Conservation (phyloP, 352 stramenopile species). For the Blastocystis sp. region DNA sequence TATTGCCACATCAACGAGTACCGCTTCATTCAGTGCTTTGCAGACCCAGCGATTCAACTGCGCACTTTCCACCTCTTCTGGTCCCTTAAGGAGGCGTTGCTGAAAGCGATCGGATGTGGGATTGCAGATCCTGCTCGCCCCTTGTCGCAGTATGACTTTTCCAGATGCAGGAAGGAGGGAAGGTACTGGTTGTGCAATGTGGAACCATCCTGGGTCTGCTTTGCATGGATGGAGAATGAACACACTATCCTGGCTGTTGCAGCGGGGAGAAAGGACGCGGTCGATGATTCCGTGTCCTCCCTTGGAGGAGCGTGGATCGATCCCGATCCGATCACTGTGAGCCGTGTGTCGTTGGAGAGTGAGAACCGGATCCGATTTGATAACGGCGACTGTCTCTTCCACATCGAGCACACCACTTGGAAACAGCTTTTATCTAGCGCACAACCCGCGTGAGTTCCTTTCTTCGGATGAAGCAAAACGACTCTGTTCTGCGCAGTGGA, state of each 20-base stretch:
- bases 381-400: neutral
- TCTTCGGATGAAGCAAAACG: neutral
- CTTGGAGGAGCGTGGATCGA: neutral
- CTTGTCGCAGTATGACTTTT: constrained; percentile 14
- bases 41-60: neutral
- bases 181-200: neutral
- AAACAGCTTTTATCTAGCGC: neutral
- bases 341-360: neutral
- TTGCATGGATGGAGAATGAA: constrained; percentile 8
- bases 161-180: neutral
- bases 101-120: constrained; percentile 52
- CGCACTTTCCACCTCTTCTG: constrained; percentile 25
- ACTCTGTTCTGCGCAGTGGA: neutral
- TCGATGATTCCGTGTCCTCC: neutral
- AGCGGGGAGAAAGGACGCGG: neutral
- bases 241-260: constrained; percentile 17
- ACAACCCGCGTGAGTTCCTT: neutral
- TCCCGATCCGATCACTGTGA: neutral
- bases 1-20: constrained; percentile 17
- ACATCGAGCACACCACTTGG: neutral
- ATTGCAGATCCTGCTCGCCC: neutral
- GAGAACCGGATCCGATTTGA: neutral
- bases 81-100: constrained; percentile 48
- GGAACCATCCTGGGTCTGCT: neutral
- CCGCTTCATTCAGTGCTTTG: neutral